Evolutionary conservation across 176 grass and related monocot genomes (phyloP).

Genomic region (Musa schizocarpa): DNA sequence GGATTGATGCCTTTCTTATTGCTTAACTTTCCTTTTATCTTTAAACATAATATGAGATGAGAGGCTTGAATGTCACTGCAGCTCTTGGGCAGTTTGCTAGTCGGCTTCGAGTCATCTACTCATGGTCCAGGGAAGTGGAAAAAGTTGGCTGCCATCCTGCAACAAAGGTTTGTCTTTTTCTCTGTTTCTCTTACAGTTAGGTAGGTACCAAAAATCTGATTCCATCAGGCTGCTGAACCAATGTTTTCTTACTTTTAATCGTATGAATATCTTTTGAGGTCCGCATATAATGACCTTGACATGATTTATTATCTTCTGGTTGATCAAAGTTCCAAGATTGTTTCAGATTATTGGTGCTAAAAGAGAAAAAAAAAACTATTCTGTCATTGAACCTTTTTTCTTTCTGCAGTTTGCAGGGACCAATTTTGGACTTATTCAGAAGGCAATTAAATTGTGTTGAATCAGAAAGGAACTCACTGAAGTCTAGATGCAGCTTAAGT

Average conservation of each 20-base stretch:
- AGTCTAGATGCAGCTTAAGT: conserved; percentile 71
- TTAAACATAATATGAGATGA: background rate
- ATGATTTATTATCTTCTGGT: conserved; percentile 10
- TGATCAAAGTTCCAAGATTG: background rate
- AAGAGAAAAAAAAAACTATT: background rate
- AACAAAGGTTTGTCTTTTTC: conserved; percentile 50
- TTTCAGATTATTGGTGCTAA: no score
- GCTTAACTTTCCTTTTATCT: background rate
- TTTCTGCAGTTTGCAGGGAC: conserved; percentile 60
- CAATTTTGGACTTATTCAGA: conserved; percentile 73
- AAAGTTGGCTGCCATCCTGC: conserved; percentile 61
- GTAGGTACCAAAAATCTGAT: no score
- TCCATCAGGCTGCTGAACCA: no score
- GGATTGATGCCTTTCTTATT: background rate
- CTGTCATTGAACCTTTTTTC: conserved; percentile 5
- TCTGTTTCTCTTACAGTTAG: background rate
- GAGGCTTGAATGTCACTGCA: conserved; percentile 26
- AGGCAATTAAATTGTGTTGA: conserved; percentile 70
- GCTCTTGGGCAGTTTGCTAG: conserved; percentile 61
- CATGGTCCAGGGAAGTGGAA: conserved; percentile 82
- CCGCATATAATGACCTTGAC: background rate
- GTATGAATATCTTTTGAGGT: no score
- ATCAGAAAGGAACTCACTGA: conserved; percentile 64
- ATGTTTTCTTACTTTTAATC: conserved; percentile 7
- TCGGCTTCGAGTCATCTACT: conserved; percentile 61